Evolutionary conservation across 768 basidiomycete species (phyloP), one percentile per base, ranked within the genome.

Genomic region (Lactifluus echinatus): DNA sequence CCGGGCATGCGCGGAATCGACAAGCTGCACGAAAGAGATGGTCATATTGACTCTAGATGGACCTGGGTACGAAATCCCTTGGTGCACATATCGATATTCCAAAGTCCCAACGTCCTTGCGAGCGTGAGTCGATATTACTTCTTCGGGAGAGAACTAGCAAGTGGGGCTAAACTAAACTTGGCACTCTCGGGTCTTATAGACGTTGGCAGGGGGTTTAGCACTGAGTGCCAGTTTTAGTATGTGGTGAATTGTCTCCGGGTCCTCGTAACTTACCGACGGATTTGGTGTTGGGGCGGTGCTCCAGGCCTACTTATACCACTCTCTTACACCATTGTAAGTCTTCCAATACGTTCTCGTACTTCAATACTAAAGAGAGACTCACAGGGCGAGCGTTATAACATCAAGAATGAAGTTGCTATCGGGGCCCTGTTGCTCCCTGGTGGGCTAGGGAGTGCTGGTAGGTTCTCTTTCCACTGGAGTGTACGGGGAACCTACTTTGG

Each of bases 271-370:
- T n/a, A n/a, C n/a, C n/a, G 23, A 26, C 19, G 55, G n/a, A 4
- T 19, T 34, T 45, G 21, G 46, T 23, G 53, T 49, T 23, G 33
- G 11, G 34, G 21, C 3, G n/a, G 28, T 50, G 50, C 19, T 36
- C 15, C 26, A 72, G 76, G 62, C 10, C 64, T 87, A 2, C 65
- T 86, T 48, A 66, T 84, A 12, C 86, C 87, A 0, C 68, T 89
- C 6, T 75, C 84, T 0, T 85, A 81, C 59, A 87, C 85, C 0
- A 74, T 88, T 28, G 86, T 87, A 59, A 60, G 81, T 68, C 15
- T 11, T 8, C 33, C 43, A 8, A 43, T 33, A 24, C 42, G 55
- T 29, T 43, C 31, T 23, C 40, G 8, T 28, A 3, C 21, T 37
- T 24, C n/a, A 4, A 36, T 12, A 43, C 2, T 39, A 24, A 47